A percentile compares a stretch with the other conserved stretches of the same genome.
These are phyloP conservation scores for Pichia exigua DNA, from an alignment of 805 yeast species.

Conservation along the genomic window DNA sequence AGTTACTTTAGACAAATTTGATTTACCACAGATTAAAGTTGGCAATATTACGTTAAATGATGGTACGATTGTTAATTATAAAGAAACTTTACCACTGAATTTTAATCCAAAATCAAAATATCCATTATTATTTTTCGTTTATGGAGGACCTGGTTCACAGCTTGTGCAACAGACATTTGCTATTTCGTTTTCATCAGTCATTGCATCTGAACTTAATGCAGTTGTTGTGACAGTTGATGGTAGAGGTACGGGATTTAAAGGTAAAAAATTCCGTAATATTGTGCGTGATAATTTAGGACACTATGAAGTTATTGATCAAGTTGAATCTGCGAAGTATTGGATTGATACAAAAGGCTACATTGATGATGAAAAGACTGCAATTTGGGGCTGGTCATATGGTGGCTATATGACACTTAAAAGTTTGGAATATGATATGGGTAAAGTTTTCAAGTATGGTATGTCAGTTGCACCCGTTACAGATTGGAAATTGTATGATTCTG, in stretches of 20 bases:
- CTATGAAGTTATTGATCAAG: slow-evolving; percentile 80
- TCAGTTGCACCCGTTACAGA: slow-evolving; percentile 98
- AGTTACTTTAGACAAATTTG: slow-evolving; percentile 34
- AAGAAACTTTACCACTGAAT: slow-evolving; percentile 69
- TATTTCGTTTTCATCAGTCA: slow-evolving; percentile 61
- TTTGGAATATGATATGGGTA: slow-evolving; percentile 69
- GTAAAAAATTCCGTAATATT: slow-evolving; percentile 63
- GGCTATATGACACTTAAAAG: slow-evolving; percentile 90
- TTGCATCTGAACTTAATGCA: slow-evolving; percentile 70
- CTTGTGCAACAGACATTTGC: slow-evolving; percentile 56
- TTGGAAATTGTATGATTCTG: slow-evolving; percentile 86
- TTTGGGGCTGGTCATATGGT: slow-evolving; percentile 99
- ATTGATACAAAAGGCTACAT: slow-evolving; percentile 48
- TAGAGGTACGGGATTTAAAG: slow-evolving; percentile 91
- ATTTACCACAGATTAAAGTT: slow-evolving; percentile 48
- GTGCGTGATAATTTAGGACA: slow-evolving; percentile 81
- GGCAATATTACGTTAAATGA: slow-evolving; percentile 41
- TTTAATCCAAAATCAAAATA: slow-evolving; percentile 58
- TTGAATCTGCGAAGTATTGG: slow-evolving; percentile 75
- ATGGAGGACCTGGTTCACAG: slow-evolving; percentile 96
- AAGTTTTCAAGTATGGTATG: slow-evolving; percentile 78
- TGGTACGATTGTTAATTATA: slow-evolving; percentile 42
- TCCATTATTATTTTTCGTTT: slow-evolving; percentile 83
- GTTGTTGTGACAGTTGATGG: slow-evolving; percentile 95
- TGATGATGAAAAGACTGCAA: slow-evolving; percentile 60